Evolutionary conservation across 2,329 filamentous ascomycete species (phyloP).

Genomic region (Colletotrichum orbiculare): DNA sequence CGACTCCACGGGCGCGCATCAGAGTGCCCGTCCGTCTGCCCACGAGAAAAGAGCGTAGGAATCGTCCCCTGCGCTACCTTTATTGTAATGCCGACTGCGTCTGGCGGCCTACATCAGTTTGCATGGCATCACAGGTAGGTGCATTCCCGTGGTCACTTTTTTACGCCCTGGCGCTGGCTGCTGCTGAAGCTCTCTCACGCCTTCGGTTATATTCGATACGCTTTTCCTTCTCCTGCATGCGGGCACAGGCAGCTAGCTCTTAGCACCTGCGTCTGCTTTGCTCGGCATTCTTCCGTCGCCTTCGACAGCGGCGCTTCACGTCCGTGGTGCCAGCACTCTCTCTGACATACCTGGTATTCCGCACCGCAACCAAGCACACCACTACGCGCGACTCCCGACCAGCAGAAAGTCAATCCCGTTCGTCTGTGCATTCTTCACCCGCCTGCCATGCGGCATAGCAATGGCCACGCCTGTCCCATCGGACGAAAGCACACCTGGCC

Average conservation of each 20-base stretch:
- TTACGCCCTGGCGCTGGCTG: background rate
- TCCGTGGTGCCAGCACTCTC: background rate
- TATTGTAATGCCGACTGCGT: no score
- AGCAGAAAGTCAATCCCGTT: conserved; percentile 8
- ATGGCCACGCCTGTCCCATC: conserved; percentile 7
- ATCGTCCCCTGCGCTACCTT: no score
- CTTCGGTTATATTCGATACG: no score
- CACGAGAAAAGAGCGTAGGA: no score
- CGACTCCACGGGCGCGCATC: background rate
- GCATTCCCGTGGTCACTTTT: background rate
- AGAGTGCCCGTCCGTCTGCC: no score
- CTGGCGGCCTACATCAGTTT: no score
- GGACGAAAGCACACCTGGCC: conserved; percentile 20
- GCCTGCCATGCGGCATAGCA: background rate
- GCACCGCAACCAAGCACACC: no score
- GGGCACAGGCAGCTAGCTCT: no score
- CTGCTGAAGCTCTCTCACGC: background rate
- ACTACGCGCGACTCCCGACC: conserved; percentile 13
- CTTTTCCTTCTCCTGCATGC: no score
- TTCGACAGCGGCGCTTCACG: no score
- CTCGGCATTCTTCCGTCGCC: conserved; percentile 24
- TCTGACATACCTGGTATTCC: conserved; percentile 1
- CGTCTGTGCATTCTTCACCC: conserved; percentile 19
- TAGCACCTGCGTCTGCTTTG: background rate
- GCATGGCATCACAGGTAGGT: no score